Evolutionary conservation across 305 asterid species (phyloP).

Genomic region (Fraxinus angustifolia): DNA sequence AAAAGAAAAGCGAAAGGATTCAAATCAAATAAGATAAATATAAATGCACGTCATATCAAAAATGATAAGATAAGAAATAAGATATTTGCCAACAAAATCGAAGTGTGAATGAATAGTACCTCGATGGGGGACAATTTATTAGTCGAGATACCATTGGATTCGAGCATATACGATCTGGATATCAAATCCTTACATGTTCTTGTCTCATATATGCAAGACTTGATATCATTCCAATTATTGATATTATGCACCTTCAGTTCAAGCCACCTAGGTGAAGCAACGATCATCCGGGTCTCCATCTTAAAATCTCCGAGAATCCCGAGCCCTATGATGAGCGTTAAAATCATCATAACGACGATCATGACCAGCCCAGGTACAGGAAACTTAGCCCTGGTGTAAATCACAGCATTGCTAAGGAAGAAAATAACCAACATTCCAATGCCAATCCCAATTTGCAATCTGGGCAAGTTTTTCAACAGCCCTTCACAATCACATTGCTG

Average conservation of each 20-base stretch:
- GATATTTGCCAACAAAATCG: background rate
- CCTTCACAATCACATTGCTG: conserved; percentile 33
- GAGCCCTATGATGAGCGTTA: conserved; percentile 32
- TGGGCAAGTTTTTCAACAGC: conserved; percentile 23
- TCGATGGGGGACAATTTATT: conserved; percentile 24
- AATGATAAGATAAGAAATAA: background rate
- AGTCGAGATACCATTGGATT: conserved; percentile 18
- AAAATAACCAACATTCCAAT: conserved; percentile 25
- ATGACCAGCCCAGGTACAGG: conserved; percentile 24
- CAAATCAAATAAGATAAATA: too few species aligned
- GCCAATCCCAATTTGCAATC: conserved; percentile 28
- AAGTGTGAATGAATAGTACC: conserved; percentile 18
- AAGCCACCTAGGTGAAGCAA: conserved; percentile 39
- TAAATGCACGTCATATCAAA: background rate
- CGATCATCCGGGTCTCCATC: conserved; percentile 19
- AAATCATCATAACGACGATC: conserved; percentile 20
- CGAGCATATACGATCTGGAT: conserved; percentile 21
- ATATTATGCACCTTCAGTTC: conserved; percentile 18
- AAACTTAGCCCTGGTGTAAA: conserved; percentile 15
- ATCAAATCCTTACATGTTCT: conserved; percentile 30
- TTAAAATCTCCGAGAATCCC: conserved; percentile 31
- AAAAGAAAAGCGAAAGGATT: background rate
- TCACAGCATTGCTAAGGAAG: conserved; percentile 26
- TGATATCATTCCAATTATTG: conserved; percentile 32
- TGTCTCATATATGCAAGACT: conserved; percentile 33